A percentile compares a stretch with the other conserved stretches of the same genome.
phyloP scores from a whole-genome alignment of 2,329 filamentous ascomycete genomes.

The Metarhizium humberi region DNA sequence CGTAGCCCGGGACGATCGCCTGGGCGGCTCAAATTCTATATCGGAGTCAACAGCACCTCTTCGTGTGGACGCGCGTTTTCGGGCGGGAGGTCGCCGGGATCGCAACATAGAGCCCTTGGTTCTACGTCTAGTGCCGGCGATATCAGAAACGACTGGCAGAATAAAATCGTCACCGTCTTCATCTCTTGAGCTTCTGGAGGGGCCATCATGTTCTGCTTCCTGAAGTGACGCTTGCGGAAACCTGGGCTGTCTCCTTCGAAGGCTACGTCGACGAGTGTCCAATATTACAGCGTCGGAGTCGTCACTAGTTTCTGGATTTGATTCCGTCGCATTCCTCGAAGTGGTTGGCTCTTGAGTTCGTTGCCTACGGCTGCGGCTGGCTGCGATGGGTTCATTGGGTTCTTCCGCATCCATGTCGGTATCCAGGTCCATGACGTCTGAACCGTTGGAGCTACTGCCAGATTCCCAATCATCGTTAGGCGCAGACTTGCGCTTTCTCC shows the following conservation, averaged over 20 bases:
- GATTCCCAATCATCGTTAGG: slow-evolving; percentile 19
- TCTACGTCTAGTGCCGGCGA: slow-evolving; percentile 15
- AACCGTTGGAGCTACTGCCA: slow-evolving; percentile 12
- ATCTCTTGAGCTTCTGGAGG: slow-evolving; percentile 8
- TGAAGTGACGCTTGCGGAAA: neutral
- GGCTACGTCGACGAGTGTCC: slow-evolving; percentile 8
- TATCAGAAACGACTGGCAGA: slow-evolving; percentile 27
- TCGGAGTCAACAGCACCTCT: slow-evolving; percentile 27
- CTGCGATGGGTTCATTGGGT: slow-evolving; percentile 5
- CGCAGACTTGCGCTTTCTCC: slow-evolving; percentile 22
- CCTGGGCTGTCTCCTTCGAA: slow-evolving; percentile 1
- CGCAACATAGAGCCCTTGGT: slow-evolving; percentile 10
- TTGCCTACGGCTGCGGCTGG: neutral
- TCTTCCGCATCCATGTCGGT: slow-evolving; percentile 14
- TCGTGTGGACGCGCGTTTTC: slow-evolving; percentile 9
- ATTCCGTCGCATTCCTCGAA: slow-evolving; percentile 2
- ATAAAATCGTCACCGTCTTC: slow-evolving; percentile 25
- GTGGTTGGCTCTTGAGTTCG: neutral
- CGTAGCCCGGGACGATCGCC: slow-evolving; percentile 39
- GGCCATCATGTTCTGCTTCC: neutral
- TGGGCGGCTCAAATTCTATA: slow-evolving; percentile 44
- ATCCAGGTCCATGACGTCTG: slow-evolving; percentile 16
- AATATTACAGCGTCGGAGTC: slow-evolving; percentile 4
- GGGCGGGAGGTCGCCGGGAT: slow-evolving; percentile 12
- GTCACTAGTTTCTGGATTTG: slow-evolving; percentile 3